Conservation (phyloP, 331 rosid genomes). For the Dryas integrifolia region DNA sequence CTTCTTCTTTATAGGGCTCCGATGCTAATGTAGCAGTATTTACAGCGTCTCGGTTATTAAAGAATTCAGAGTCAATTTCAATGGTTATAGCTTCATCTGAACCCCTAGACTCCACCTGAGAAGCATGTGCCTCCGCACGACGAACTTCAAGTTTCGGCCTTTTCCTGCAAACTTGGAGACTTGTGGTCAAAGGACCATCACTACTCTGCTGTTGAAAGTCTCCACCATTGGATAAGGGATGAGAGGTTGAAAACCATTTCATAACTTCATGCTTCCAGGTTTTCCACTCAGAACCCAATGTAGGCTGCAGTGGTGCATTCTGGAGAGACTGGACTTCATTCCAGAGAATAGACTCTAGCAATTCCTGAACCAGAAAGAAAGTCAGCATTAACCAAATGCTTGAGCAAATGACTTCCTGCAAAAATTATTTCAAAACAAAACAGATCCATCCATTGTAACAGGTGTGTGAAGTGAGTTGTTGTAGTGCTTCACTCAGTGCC, state of each 20-base stretch:
- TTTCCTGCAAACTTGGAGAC: slow-evolving; percentile 72
- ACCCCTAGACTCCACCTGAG: slow-evolving; percentile 52
- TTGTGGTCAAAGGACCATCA: slow-evolving; percentile 50
- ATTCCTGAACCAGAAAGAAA: slow-evolving; percentile 57
- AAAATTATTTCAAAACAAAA: slow-evolving; percentile 15
- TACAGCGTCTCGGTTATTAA: slow-evolving; percentile 46
- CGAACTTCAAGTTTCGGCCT: slow-evolving; percentile 98
- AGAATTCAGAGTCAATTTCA: slow-evolving; percentile 66
- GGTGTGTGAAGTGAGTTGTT: slow-evolving; percentile 8
- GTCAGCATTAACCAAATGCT: slow-evolving; percentile 30
- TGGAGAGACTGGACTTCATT: slow-evolving; percentile 62
- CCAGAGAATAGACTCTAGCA: slow-evolving; percentile 81
- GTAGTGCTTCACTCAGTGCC: not conserved
- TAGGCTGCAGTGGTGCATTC: slow-evolving; percentile 55
- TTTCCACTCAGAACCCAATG: slow-evolving; percentile 89
- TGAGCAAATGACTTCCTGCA: slow-evolving; percentile 8
- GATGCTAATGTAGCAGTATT: slow-evolving; percentile 42
- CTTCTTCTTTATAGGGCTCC: slow-evolving; percentile 50
- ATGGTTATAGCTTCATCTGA: slow-evolving; percentile 53
- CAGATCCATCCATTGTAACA: slow-evolving; percentile 15
- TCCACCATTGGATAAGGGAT: slow-evolving; percentile 45
- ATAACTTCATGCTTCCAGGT: slow-evolving; percentile 92
- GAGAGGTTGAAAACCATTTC: slow-evolving; percentile 75
- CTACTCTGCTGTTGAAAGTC: slow-evolving; percentile 47
- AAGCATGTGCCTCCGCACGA: slow-evolving; percentile 84